Evolutionary conservation across 73 alveolate genomes (phyloP).

Genomic region (Blepharisma japonicum): DNA sequence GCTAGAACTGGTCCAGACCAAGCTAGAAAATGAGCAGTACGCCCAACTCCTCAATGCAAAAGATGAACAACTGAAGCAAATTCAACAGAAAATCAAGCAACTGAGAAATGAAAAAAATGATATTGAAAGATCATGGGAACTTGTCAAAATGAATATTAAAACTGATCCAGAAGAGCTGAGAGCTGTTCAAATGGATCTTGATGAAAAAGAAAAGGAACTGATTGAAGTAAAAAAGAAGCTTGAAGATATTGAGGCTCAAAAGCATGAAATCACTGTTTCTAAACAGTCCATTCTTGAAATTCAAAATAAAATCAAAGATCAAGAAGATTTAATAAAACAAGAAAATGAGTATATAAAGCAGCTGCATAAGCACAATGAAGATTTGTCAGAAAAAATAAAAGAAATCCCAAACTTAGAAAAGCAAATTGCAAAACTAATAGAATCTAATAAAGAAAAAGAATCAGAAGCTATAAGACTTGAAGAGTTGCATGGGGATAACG

Average conservation of each 20-base stretch:
- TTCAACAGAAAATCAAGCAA: not conserved
- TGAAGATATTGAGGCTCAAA: not conserved
- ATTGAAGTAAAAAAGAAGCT: not conserved
- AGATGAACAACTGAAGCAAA: not conserved
- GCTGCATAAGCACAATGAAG: not conserved
- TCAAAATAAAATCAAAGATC: not conserved
- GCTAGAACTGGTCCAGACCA: not conserved
- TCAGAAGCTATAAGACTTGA: not conserved
- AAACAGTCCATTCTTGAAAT: not conserved
- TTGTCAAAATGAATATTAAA: not conserved
- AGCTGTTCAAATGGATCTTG: not conserved
- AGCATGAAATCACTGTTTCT: not conserved
- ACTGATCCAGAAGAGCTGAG: not conserved
- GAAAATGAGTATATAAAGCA: too few species aligned
- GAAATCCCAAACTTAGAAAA: not conserved
- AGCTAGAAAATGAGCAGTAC: not conserved
- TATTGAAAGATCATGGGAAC: constrained; percentile 21
- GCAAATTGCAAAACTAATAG: not conserved
- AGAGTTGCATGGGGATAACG: not conserved
- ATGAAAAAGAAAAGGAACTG: not conserved
- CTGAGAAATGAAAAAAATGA: constrained; percentile 15
- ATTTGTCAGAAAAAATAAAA: not conserved
- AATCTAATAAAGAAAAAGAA: not conserved
- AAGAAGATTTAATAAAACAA: too few species aligned
- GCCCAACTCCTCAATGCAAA: not conserved